phyloP scores from a whole-genome alignment of 1,284 basidiomycete species.

The Termitomyces sp. region DNA sequence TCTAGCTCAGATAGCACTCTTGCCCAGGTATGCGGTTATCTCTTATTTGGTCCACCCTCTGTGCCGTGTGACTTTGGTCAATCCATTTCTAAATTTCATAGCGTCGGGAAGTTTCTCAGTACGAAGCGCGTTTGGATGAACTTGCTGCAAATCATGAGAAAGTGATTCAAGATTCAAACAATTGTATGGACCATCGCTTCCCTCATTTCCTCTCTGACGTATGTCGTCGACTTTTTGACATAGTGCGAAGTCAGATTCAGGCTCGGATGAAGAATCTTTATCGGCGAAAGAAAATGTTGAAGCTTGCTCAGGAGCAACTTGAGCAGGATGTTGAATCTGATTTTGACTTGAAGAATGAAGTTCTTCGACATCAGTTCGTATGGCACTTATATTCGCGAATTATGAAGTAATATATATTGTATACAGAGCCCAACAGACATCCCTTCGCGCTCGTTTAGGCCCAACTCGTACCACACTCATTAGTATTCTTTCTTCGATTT shows the following conservation, averaged over 20 bases:
- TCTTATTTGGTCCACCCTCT: conserved; percentile 1
- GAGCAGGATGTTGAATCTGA: conserved; percentile 31
- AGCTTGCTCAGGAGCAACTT: conserved; percentile 38
- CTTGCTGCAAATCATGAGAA: conserved; percentile 34
- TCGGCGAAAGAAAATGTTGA: conserved; percentile 44
- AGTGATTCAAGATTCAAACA: conserved; percentile 38
- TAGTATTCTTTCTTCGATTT: conserved; percentile 75
- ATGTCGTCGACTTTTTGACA: conserved; percentile 7
- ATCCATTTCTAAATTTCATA: conserved; percentile 24
- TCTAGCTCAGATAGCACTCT: conserved; percentile 39
- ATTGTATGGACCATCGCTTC: conserved; percentile 36
- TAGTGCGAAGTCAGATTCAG: conserved; percentile 41
- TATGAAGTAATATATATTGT: conserved; percentile 7
- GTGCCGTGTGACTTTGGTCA: conserved; percentile 9
- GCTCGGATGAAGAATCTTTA: conserved; percentile 39
- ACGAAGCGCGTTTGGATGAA: conserved; percentile 46
- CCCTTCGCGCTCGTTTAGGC: conserved; percentile 45
- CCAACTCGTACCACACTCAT: conserved; percentile 65
- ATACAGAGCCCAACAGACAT: conserved; percentile 39
- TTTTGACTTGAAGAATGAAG: conserved; percentile 31
- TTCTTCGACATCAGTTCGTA: conserved; percentile 41
- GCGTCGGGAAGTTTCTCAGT: conserved; percentile 61
- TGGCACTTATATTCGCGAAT: neutral
- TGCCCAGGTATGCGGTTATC: conserved; percentile 39
- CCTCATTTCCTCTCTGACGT: conserved; percentile 1